phyloP scores from a whole-genome alignment of 2,329 filamentous ascomycete genomes.

The Emmonsiellopsis sp. region DNA sequence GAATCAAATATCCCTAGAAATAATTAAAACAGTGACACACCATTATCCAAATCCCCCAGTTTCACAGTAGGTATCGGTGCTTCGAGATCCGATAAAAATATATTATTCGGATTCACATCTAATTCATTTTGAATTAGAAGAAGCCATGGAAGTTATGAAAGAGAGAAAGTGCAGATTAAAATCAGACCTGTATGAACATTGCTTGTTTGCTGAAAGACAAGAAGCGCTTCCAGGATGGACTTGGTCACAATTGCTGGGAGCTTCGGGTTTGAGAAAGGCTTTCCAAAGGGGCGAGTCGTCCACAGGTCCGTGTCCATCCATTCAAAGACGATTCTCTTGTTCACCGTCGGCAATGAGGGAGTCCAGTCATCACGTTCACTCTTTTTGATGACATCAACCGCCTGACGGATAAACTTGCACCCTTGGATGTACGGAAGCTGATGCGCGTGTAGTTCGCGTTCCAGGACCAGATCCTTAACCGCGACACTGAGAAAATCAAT shows the following conservation, averaged over 20 bases:
- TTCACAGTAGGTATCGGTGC: constrained; percentile 5
- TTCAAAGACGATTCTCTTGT: constrained; percentile 9
- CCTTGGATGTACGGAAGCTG: constrained; percentile 8
- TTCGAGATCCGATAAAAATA: constrained; percentile 8
- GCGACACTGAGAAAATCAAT: constrained; percentile 2
- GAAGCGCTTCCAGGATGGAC: constrained; percentile 8
- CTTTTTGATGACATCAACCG: constrained; percentile 8
- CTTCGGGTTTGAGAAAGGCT: constrained; percentile 10
- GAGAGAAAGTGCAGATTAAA: not conserved
- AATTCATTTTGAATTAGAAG: not conserved
- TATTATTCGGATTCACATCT: constrained; percentile 11
- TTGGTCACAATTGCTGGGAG: constrained; percentile 8
- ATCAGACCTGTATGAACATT: constrained; percentile 8
- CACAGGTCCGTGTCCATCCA: constrained; percentile 12
- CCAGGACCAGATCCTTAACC: constrained; percentile 6
- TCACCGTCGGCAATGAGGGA: constrained; percentile 4
- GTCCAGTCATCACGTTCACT: constrained; percentile 8
- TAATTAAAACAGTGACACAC: constrained; percentile 3
- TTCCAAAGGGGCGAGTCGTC: constrained; percentile 6
- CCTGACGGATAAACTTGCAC: constrained; percentile 7
- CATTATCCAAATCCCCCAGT: constrained; percentile 9
- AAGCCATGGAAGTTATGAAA: not conserved
- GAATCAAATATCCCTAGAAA: not conserved
- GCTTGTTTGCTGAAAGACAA: constrained; percentile 5
- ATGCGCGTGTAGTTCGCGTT: constrained; percentile 8